Percentiles rank a stretch among this genome's conserved stretches.
Conservation (phyloP, 1,139 yeast genomes). For the Tardiomyces blankii region DNA sequence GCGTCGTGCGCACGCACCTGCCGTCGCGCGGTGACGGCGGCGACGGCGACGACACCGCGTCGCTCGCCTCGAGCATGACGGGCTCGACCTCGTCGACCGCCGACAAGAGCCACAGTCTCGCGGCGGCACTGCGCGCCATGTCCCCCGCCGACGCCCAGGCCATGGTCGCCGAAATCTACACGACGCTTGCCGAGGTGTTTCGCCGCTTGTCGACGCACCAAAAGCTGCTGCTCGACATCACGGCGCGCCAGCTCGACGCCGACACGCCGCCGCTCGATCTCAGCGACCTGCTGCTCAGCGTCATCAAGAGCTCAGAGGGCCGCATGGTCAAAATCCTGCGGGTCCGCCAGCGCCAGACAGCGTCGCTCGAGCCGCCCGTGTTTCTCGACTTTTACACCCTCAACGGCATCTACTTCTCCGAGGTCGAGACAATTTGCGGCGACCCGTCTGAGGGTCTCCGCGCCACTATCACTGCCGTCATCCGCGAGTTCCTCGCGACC, state of each 20-base stretch:
- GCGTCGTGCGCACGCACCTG: conserved; percentile 52
- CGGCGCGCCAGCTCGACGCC: conserved; percentile 35
- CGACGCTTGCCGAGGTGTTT: conserved; percentile 59
- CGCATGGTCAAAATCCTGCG: conserved; percentile 69
- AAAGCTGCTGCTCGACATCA: conserved; percentile 61
- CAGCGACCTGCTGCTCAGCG: conserved; percentile 41
- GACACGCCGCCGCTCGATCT: conserved; percentile 16
- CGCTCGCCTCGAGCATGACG: conserved; percentile 11
- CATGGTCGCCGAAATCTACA: conserved; percentile 53
- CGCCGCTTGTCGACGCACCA: conserved; percentile 70
- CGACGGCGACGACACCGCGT: conserved; percentile 20
- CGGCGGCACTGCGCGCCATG: conserved; percentile 49
- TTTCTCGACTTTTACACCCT: conserved; percentile 60
- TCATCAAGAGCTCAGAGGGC: conserved; percentile 59
- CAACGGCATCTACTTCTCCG: conserved; percentile 59
- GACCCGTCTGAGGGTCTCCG: conserved; percentile 51
- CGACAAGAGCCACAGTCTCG: conserved; percentile 30
- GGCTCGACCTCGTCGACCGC: conserved; percentile 9
- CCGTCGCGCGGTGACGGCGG: conserved; percentile 35
- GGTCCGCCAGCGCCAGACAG: conserved; percentile 65
- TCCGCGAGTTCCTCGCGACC: conserved; percentile 46
- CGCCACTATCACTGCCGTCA: conserved; percentile 57
- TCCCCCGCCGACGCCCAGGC: conserved; percentile 63
- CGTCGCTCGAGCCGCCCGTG: conserved; percentile 36
- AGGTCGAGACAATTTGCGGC: conserved; percentile 80